Percentiles rank a stretch among this genome's conserved stretches.
phyloP scores from a whole-genome alignment of 495 filamentous ascomycete genomes.

The Jackrogersella minutella region DNA sequence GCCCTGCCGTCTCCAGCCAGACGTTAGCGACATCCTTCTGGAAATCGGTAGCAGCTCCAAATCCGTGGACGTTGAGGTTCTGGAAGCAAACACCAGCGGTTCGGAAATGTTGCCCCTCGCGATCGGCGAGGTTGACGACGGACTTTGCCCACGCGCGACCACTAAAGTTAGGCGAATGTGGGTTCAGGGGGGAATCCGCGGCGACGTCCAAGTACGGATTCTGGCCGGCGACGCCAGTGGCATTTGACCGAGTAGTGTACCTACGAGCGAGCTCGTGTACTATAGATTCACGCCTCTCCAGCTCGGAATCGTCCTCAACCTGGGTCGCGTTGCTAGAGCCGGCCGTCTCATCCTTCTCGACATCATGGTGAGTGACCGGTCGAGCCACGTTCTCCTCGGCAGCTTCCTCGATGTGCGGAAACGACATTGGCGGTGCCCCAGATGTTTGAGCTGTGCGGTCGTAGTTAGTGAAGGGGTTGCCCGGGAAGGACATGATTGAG shows the following conservation, averaged over 20 bases:
- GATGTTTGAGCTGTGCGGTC: slow-evolving; percentile 53
- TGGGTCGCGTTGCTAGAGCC: slow-evolving; percentile 47
- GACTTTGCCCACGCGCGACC: slow-evolving; percentile 64
- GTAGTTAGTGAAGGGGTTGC: slow-evolving; percentile 54
- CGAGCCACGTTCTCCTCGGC: slow-evolving; percentile 13
- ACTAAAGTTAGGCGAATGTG: slow-evolving; percentile 61
- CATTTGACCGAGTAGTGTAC: slow-evolving; percentile 56
- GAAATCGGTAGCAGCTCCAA: slow-evolving; percentile 78
- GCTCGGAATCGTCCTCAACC: slow-evolving; percentile 52
- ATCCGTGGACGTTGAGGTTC: slow-evolving; percentile 79
- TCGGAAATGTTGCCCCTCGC: slow-evolving; percentile 55
- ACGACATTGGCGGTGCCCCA: slow-evolving; percentile 31
- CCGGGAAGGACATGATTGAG: slow-evolving; percentile 53
- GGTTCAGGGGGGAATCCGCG: slow-evolving; percentile 59
- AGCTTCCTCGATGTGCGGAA: slow-evolving; percentile 22
- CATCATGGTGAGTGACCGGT: slow-evolving; percentile 17
- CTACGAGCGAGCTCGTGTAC: slow-evolving; percentile 56
- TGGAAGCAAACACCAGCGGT: slow-evolving; percentile 64
- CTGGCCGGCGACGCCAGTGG: slow-evolving; percentile 39
- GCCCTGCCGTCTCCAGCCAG: slow-evolving; percentile 62
- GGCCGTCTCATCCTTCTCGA: slow-evolving; percentile 41
- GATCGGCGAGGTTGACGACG: slow-evolving; percentile 55
- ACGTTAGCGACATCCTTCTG: slow-evolving; percentile 77
- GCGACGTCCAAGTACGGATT: slow-evolving; percentile 50
- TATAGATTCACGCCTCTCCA: slow-evolving; percentile 51